Evolutionary conservation across 441 rosid genomes (phyloP).

Genomic region (Erodium moschatum): DNA sequence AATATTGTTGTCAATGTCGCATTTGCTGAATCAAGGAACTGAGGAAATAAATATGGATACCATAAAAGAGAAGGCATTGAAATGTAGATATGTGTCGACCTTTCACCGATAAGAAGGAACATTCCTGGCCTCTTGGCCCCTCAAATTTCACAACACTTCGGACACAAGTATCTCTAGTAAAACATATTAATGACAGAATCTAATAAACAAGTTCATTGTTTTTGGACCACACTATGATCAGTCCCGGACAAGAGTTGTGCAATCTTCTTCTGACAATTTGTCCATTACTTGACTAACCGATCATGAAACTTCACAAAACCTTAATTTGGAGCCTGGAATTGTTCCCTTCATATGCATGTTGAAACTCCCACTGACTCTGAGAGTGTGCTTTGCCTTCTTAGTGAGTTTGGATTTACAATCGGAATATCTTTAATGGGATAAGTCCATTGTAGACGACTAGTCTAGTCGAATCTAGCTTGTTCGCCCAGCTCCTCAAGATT

Average conservation of each 20-base stretch:
- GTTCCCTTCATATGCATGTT: slow-evolving; percentile 2
- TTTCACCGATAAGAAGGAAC: slow-evolving; percentile 6
- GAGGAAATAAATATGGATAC: slow-evolving; percentile 7
- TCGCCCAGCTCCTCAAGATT: too few species aligned
- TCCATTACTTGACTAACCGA: not conserved
- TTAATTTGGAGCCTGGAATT: not conserved
- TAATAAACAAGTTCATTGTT: slow-evolving; percentile 1
- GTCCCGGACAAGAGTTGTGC: not conserved
- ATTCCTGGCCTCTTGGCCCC: not conserved
- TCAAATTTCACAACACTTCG: not conserved
- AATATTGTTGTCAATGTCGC: slow-evolving; percentile 6
- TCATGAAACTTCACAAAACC: not conserved
- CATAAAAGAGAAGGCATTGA: slow-evolving; percentile 8
- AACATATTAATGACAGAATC: slow-evolving; percentile 4
- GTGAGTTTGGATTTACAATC: too few species aligned
- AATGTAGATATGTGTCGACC: not conserved
- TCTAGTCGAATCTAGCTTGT: too few species aligned
- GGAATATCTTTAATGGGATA: too few species aligned
- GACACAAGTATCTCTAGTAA: not conserved
- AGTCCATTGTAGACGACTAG: too few species aligned
- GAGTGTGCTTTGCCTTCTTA: not conserved
- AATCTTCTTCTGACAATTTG: slow-evolving; percentile 1
- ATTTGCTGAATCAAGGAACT: not conserved
- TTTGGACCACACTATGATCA: slow-evolving; percentile 3
- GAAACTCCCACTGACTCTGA: not conserved